These are phyloP conservation scores for Barbatosphaeria neglecta DNA, from an alignment of 495 filamentous ascomycete species.

Conservation along the genomic window DNA sequence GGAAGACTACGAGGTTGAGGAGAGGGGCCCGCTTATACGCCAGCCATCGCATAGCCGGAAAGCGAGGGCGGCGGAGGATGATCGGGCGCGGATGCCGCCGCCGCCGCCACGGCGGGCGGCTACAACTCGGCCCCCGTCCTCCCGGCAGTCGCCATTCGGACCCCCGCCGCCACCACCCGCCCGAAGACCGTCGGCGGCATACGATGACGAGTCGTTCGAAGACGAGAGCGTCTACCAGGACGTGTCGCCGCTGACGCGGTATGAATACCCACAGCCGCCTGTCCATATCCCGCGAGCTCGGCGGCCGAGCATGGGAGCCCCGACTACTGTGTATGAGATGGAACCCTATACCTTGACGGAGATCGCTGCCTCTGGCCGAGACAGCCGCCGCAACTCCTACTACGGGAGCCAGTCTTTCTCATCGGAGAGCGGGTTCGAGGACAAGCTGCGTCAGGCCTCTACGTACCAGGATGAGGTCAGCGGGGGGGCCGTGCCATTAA, in stretches of 20 bases:
- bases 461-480: conserved; percentile 39
- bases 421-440: conserved; percentile 30
- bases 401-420: conserved; percentile 14
- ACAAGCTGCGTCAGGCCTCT: conserved; percentile 33
- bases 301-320: conserved; percentile 10
- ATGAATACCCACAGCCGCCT: conserved; percentile 9
- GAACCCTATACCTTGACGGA: conserved; percentile 14
- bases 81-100: conserved; percentile 25
- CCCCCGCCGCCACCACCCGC: conserved; percentile 11
- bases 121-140: conserved; percentile 24
- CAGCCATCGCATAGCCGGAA: conserved; percentile 28
- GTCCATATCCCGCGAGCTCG: conserved; percentile 4
- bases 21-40: conserved; percentile 17
- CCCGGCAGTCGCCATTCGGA: conserved; percentile 22
- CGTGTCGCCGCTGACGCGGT: conserved; percentile 13
- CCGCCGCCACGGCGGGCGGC: conserved; percentile 26
- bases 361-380: conserved; percentile 3
- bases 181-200: conserved; percentile 20
- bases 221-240: conserved; percentile 22
- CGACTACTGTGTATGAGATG: conserved; percentile 10
- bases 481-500: conserved; percentile 31
- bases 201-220: conserved; percentile 21
- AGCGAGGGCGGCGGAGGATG: conserved; percentile 21
- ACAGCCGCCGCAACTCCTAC: conserved; percentile 19
- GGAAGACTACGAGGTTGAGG: conserved; percentile 16